A percentile compares a stretch with the other conserved stretches of the same genome.
These are phyloP conservation scores for Acacia melanoxylon DNA, from an alignment of 306 rosid genomes.

Conservation along the genomic window DNA sequence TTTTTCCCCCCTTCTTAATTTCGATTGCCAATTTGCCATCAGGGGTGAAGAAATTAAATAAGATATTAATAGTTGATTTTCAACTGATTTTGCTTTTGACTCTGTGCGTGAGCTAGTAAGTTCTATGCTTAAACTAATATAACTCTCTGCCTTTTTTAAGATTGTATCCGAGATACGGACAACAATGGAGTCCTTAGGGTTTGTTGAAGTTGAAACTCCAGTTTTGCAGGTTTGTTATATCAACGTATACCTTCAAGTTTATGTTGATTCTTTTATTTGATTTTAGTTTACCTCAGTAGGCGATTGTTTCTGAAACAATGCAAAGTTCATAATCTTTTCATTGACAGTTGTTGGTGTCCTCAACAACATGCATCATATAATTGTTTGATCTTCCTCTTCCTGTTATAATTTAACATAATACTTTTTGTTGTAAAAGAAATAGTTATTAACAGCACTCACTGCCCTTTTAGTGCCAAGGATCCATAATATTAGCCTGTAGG, in stretches of 20 bases:
- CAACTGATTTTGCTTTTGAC: constrained; percentile 2
- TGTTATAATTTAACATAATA: not conserved
- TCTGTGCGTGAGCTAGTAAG: constrained; percentile 2
- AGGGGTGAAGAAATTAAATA: not conserved
- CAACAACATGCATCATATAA: not conserved
- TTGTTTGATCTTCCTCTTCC: constrained; percentile 17
- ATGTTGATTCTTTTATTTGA: constrained; percentile 24
- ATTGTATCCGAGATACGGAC: constrained; percentile 82
- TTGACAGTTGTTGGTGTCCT: constrained; percentile 8
- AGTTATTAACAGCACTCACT: not conserved
- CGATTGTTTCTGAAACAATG: not conserved
- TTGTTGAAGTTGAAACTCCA: constrained; percentile 95
- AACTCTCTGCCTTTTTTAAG: constrained; percentile 46
- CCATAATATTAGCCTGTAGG: not conserved
- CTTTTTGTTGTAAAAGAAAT: not conserved
- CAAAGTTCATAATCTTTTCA: not conserved
- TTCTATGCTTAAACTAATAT: not conserved
- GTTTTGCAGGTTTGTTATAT: constrained; percentile 83
- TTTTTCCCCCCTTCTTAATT: constrained; percentile 11
- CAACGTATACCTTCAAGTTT: constrained; percentile 4
- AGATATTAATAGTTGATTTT: constrained; percentile 6
- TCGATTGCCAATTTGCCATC: not conserved
- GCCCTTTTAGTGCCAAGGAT: not conserved
- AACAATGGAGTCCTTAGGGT: constrained; percentile 89
- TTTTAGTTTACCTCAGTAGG: not conserved